phyloP scores from a whole-genome alignment of 176 grass and related monocot species.

The Oryza australiensis region DNA sequence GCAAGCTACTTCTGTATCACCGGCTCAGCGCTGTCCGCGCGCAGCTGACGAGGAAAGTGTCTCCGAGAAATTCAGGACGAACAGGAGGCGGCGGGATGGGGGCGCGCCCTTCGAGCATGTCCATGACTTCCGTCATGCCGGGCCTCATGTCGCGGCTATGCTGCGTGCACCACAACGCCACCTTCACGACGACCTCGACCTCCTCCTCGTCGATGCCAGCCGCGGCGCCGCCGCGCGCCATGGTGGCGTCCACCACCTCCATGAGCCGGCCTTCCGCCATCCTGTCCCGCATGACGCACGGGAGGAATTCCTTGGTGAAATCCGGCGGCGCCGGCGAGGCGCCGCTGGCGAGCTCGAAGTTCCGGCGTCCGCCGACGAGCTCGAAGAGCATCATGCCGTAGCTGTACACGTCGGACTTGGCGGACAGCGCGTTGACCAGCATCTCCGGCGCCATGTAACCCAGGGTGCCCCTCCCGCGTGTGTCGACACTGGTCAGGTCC shows the following conservation, averaged over 20 bases:
- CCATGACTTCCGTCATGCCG: constrained; percentile 40
- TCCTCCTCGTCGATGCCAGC: constrained; percentile 22
- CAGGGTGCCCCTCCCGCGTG: constrained; percentile 42
- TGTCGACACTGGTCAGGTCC: constrained; percentile 55
- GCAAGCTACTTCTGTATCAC: background rate
- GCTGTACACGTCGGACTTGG: constrained; percentile 66
- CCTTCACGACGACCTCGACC: constrained; percentile 34
- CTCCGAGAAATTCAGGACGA: constrained; percentile 30
- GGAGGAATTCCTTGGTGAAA: constrained; percentile 19
- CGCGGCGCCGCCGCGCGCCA: background rate
- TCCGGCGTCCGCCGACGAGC: constrained; percentile 50
- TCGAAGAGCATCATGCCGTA: constrained; percentile 69
- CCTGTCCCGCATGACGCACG: constrained; percentile 40
- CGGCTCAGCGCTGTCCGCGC: background rate
- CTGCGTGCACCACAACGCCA: constrained; percentile 61
- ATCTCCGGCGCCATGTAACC: constrained; percentile 67
- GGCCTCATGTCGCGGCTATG: constrained; percentile 46
- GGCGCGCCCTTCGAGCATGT: constrained; percentile 51
- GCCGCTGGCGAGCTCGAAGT: background rate
- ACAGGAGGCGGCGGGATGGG: constrained; percentile 45
- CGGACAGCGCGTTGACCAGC: constrained; percentile 42
- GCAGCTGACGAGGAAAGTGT: background rate
- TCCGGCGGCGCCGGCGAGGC: background rate
- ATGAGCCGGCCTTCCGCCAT: constrained; percentile 25
- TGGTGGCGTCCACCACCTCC: constrained; percentile 51